phyloP scores from a whole-genome alignment of 2,329 filamentous ascomycete species.

The Fusarium pininemorale region DNA sequence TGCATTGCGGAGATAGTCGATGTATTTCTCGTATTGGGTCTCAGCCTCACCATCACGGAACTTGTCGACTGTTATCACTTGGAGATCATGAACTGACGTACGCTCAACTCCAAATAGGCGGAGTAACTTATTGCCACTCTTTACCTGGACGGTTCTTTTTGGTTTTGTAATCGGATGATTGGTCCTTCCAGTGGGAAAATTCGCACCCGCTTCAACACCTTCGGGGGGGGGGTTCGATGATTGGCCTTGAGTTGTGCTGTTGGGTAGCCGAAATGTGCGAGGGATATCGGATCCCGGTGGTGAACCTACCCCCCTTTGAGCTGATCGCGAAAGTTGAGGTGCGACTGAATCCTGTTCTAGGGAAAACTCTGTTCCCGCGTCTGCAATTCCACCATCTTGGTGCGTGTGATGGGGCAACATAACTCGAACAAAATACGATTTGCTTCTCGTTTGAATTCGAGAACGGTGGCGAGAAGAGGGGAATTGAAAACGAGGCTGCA shows the following conservation, averaged over 20 bases:
- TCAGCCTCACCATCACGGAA: not conserved
- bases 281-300: not conserved
- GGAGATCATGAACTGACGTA: not conserved
- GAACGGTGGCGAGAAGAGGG: not conserved
- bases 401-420: not conserved
- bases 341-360: not conserved
- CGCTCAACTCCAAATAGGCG: not conserved
- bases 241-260: not conserved
- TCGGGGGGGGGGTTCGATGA: not conserved
- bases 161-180: not conserved
- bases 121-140: not conserved
- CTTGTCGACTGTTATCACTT: not conserved
- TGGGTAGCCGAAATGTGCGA: not conserved
- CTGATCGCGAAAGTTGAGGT: not conserved
- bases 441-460: rapidly evolving
- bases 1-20: not conserved
- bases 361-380: not conserved
- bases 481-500: not conserved
- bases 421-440: not conserved
- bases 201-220: not conserved
- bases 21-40: not conserved
- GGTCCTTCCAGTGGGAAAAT: not conserved
- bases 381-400: not conserved
- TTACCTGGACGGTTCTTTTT: not conserved
- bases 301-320: not conserved